Conservation (phyloP, 1,139 yeast species). For the Saccharomycopsis hybrid region DNA sequence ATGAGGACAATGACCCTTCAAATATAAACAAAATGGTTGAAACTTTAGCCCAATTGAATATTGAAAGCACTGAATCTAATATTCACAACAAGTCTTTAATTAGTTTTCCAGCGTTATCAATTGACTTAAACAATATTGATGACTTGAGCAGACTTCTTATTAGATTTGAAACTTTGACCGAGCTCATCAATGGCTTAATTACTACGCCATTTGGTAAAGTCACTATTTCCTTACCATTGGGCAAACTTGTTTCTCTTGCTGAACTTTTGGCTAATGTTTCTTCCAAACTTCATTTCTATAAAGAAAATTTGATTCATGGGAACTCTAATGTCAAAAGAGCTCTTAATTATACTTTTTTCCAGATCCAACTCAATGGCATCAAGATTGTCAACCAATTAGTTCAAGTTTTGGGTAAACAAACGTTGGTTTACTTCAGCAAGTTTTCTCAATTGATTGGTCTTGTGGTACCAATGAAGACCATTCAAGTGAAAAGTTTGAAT, state of each 20-base stretch:
- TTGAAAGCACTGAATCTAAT: constrained; percentile 21
- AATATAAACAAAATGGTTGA: constrained; percentile 31
- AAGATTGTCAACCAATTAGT: constrained; percentile 8
- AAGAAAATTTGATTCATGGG: constrained; percentile 52
- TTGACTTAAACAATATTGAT: constrained; percentile 52
- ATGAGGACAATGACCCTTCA: constrained; percentile 44
- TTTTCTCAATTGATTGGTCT: constrained; percentile 6
- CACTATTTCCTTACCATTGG: constrained; percentile 49
- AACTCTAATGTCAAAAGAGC: constrained; percentile 33
- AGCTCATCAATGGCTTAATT: constrained; percentile 40
- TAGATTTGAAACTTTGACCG: constrained; percentile 42
- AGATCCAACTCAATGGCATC: constrained; percentile 33
- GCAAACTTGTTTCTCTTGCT: constrained; percentile 40
- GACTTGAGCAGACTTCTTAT: constrained; percentile 45
- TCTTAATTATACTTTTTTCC: constrained; percentile 38
- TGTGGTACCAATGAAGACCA: constrained; percentile 11
- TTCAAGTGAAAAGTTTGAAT: constrained; percentile 1
- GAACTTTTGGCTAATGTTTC: constrained; percentile 51
- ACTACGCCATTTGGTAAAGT: constrained; percentile 33
- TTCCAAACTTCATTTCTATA: constrained; percentile 46
- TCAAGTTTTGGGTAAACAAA: constrained; percentile 1
- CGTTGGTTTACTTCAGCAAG: constrained; percentile 6
- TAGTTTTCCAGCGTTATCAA: constrained; percentile 40
- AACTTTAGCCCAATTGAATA: constrained; percentile 22
- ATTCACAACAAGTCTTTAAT: constrained; percentile 11